Evolutionary conservation across 2,329 filamentous ascomycete species (phyloP).

Genomic region (Aspergillus nomiae): DNA sequence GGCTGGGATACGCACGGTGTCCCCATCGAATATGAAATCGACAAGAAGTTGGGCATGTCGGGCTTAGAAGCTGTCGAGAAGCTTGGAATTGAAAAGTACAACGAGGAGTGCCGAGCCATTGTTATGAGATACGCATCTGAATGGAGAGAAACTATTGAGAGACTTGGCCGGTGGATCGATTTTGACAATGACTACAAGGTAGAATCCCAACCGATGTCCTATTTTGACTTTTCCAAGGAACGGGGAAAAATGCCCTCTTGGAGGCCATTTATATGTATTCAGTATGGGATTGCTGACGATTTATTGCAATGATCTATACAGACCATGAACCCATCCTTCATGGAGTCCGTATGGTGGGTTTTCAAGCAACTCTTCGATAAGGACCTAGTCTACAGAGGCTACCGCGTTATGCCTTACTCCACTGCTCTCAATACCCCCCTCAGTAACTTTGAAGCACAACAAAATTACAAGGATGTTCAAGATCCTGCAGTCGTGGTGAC

Average conservation of each 20-base stretch:
- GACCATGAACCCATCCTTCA: constrained; percentile 94
- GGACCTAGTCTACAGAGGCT: constrained; percentile 83
- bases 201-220: constrained; percentile 10
- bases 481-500: constrained; percentile 88
- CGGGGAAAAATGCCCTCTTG: not conserved
- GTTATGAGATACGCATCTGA: constrained; percentile 88
- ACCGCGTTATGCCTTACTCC: constrained; percentile 93
- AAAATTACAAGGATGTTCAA: constrained; percentile 92
- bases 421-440: constrained; percentile 86
- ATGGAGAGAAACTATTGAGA: constrained; percentile 85
- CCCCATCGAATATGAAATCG: constrained; percentile 95
- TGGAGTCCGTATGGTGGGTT: constrained; percentile 97
- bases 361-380: constrained; percentile 94
- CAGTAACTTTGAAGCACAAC: constrained; percentile 90
- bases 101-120: constrained; percentile 86
- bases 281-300: not conserved
- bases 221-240: not conserved
- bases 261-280: not conserved
- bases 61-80: constrained; percentile 84
- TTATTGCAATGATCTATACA: constrained; percentile 30
- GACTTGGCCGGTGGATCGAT: constrained; percentile 93
- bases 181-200: constrained; percentile 98
- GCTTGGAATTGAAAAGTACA: constrained; percentile 86
- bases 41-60: constrained; percentile 90
- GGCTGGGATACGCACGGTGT: constrained; percentile 96